phyloP scores from a whole-genome alignment of 1,284 basidiomycete species.

The Fistulinella cinereoalba region DNA sequence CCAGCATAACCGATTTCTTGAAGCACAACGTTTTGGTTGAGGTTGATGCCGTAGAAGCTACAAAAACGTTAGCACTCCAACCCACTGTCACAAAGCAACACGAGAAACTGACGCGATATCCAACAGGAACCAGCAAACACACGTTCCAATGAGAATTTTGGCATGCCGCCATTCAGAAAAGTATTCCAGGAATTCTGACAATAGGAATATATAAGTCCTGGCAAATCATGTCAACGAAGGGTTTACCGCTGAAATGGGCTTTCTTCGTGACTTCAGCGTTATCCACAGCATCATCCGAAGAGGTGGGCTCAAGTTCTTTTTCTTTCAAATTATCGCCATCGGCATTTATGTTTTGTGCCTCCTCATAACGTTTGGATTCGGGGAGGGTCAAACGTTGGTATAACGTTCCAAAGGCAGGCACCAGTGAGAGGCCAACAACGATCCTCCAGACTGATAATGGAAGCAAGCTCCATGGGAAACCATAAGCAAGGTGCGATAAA shows the following conservation, averaged over 20 bases:
- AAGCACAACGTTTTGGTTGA: constrained; percentile 75
- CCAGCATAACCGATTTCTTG: constrained; percentile 67
- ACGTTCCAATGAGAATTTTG: constrained; percentile 52
- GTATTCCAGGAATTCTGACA: constrained; percentile 46
- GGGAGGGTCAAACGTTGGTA: constrained; percentile 76
- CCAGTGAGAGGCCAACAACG: constrained; percentile 48
- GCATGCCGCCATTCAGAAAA: constrained; percentile 57
- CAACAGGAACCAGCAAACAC: constrained; percentile 54
- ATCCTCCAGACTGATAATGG: constrained; percentile 48
- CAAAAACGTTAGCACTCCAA: not conserved
- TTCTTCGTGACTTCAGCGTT: constrained; percentile 28
- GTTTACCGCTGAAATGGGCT: constrained; percentile 38
- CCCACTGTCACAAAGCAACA: not conserved
- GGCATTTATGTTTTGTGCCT: constrained; percentile 37
- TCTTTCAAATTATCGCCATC: constrained; percentile 36
- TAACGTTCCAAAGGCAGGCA: constrained; percentile 57
- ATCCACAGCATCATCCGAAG: constrained; percentile 3
- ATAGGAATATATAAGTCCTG: not conserved
- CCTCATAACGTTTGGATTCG: constrained; percentile 60
- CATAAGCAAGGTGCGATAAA: not conserved
- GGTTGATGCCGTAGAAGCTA: constrained; percentile 75
- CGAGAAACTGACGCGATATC: constrained; percentile 46
- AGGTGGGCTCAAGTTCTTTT: constrained; percentile 15
- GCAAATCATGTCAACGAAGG: not conserved
- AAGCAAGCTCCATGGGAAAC: constrained; percentile 24